These are phyloP conservation scores for Gaeumannomyces tritici DNA, from an alignment of 2,329 filamentous ascomycete genomes.

Conservation along the genomic window DNA sequence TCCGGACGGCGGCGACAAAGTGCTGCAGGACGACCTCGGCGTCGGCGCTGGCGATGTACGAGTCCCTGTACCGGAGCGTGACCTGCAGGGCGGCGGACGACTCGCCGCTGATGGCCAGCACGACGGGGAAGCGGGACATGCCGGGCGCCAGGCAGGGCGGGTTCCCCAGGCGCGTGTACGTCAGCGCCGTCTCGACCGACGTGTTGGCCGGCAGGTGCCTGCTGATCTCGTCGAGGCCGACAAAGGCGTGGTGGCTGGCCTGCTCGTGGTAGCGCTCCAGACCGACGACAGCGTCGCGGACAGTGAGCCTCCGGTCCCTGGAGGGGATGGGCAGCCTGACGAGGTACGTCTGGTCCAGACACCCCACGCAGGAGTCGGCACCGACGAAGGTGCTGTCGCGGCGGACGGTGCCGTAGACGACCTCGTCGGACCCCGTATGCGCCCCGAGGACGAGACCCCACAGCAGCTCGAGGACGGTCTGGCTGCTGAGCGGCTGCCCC, in stretches of 20 bases:
- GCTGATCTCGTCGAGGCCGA: conserved; percentile 1
- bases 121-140: not conserved
- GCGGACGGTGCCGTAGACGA: not conserved
- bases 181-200: not conserved
- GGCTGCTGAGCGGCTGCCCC: not conserved
- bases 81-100: not conserved
- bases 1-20: not conserved
- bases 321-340: not conserved
- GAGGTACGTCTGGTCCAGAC: conserved; percentile 3
- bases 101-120: not conserved
- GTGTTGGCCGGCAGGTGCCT: not conserved
- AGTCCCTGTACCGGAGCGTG: not conserved
- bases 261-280: not conserved
- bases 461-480: not conserved
- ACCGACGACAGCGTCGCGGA: not conserved
- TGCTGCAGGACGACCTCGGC: conserved; percentile 1
- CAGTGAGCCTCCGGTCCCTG: not conserved
- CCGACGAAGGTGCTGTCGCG: conserved; percentile 1
- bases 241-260: not conserved
- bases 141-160: not conserved
- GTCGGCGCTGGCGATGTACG: not conserved
- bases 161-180: not conserved
- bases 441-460: not conserved
- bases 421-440: conserved; percentile 1
- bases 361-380: not conserved